Conservation (phyloP, 2,329 filamentous ascomycete genomes). For the Sphaerulina populicola region DNA sequence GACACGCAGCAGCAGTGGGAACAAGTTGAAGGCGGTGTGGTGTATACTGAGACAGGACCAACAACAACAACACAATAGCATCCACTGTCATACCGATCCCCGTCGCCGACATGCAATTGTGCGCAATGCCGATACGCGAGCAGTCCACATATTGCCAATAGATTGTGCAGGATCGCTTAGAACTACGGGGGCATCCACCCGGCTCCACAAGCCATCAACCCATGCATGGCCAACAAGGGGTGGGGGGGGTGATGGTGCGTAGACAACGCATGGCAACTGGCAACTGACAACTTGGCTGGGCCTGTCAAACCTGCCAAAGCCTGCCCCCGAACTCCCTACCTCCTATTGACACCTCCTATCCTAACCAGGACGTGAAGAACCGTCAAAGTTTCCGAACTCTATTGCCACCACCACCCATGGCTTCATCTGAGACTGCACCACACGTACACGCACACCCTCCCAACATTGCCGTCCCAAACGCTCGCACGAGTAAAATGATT, state of each 20-base stretch:
- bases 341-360: neutral
- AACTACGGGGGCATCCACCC: neutral
- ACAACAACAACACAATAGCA: conserved; percentile 1
- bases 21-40: conserved; percentile 7
- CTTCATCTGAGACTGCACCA: neutral
- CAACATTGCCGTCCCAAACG: neutral
- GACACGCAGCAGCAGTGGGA: neutral
- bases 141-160: conserved; percentile 5
- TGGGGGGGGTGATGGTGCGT: no score
- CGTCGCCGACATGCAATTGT: conserved; percentile 4
- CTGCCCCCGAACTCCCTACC: neutral
- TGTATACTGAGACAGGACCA: neutral
- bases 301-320: neutral
- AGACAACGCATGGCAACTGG: neutral
- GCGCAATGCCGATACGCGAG: conserved; percentile 2
- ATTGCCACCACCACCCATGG: neutral
- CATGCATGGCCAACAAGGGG: no score
- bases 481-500: neutral
- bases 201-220: neutral
- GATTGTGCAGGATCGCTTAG: conserved; percentile 6
- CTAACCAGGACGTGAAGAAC: neutral
- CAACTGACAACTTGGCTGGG: neutral
- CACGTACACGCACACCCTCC: neutral
- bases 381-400: neutral
- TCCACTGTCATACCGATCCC: neutral